phyloP scores from a whole-genome alignment of 2,329 filamentous ascomycete genomes.

The Helicocarpus griseus region DNA sequence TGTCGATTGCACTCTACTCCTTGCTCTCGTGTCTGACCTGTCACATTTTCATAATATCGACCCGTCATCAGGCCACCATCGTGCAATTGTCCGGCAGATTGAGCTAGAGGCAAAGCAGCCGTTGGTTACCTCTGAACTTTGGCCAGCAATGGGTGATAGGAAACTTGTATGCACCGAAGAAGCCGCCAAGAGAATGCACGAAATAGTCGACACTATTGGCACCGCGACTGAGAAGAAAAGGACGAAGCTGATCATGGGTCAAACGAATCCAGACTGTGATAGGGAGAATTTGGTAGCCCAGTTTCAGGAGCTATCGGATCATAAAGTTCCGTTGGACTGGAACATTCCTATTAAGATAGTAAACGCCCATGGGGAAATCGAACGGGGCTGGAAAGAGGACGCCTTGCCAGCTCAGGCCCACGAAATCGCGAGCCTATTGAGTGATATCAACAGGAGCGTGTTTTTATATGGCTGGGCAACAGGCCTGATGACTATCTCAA shows the following conservation, averaged over 20 bases:
- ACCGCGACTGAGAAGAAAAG: conserved; percentile 52
- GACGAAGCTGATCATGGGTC: conserved; percentile 49
- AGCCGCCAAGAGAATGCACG: conserved; percentile 56
- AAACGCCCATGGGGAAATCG: conserved; percentile 36
- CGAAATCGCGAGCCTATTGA: conserved; percentile 41
- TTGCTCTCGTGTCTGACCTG: conserved; percentile 65
- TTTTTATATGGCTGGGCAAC: conserved; percentile 63
- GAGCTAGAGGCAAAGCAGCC: conserved; percentile 53
- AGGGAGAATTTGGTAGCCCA: conserved; percentile 24
- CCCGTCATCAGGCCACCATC: conserved; percentile 46
- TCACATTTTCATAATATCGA: conserved; percentile 45
- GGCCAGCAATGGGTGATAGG: conserved; percentile 49
- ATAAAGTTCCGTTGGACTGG: conserved; percentile 44
- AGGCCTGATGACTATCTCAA: conserved; percentile 57
- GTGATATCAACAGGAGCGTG: conserved; percentile 56
- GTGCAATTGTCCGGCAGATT: conserved; percentile 54
- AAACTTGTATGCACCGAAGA: conserved; percentile 57
- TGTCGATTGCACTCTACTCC: conserved; percentile 53
- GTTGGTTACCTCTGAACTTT: conserved; percentile 51
- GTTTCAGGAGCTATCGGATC: conserved; percentile 42
- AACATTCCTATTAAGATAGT: conserved; percentile 53
- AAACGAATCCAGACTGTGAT: conserved; percentile 26
- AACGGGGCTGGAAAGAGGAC: conserved; percentile 21
- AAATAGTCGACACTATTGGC: conserved; percentile 55
- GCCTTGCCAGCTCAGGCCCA: conserved; percentile 38